A percentile compares a stretch with the other conserved stretches of the same genome.
Conservation (phyloP, 441 rosid genomes). For the Adansonia madagascariensis region DNA sequence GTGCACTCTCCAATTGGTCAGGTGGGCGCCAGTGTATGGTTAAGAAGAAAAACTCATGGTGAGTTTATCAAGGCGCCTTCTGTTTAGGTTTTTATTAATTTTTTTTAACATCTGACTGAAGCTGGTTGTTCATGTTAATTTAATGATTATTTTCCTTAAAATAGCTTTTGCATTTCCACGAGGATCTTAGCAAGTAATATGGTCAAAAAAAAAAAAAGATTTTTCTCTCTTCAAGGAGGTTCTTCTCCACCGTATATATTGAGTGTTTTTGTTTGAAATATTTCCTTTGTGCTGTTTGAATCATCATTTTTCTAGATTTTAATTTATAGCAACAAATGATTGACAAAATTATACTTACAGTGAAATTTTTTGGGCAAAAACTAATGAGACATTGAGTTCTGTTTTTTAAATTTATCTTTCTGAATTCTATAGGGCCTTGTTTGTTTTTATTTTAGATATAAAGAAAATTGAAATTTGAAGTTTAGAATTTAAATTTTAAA, state of each 20-base stretch:
- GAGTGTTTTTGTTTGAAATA: background rate
- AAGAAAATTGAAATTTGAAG: no score
- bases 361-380: background rate
- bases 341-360: background rate
- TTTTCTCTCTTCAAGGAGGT: background rate
- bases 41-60: conserved; percentile 28
- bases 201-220: background rate
- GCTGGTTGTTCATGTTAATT: background rate
- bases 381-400: no score
- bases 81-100: background rate
- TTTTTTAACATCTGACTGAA: background rate
- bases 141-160: conserved; percentile 18
- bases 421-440: no score
- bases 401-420: background rate
- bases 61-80: conserved; percentile 22
- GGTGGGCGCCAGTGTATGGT: conserved; percentile 36
- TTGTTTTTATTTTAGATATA: no score
- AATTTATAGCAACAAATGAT: background rate
- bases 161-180: conserved; percentile 1
- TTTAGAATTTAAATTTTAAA: no score
- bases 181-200: background rate
- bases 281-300: background rate
- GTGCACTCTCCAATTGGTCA: conserved; percentile 40
- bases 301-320: background rate
- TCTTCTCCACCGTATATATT: background rate